Conservation (phyloP, 371 early-diverging fungal species). For the Thermomucor indicae-seudaticae region DNA sequence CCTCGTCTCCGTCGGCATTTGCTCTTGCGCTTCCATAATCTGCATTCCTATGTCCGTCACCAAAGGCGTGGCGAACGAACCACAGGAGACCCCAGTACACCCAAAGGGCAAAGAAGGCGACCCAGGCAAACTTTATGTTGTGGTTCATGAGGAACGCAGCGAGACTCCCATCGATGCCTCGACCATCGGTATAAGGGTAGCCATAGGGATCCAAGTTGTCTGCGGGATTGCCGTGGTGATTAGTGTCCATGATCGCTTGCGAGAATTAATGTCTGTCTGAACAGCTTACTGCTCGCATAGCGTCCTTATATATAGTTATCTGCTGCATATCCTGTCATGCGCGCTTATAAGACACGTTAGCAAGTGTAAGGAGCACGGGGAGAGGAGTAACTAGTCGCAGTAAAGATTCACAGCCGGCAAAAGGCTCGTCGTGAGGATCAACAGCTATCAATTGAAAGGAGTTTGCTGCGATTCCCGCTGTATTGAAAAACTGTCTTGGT, state of each 20-base stretch:
- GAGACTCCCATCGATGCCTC: not conserved
- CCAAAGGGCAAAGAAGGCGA: slow-evolving; percentile 36
- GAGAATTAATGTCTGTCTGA: too few relatives aligned
- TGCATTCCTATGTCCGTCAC: slow-evolving; percentile 6
- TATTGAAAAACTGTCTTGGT: too few relatives aligned
- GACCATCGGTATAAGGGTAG: not conserved
- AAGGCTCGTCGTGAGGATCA: too few relatives aligned
- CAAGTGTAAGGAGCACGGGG: too few relatives aligned
- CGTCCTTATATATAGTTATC: too few relatives aligned
- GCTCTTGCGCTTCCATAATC: not conserved
- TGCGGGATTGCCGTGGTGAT: not conserved
- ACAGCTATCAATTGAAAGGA: too few relatives aligned
- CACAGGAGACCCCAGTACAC: slow-evolving; percentile 33
- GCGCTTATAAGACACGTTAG: too few relatives aligned
- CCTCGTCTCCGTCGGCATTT: not conserved
- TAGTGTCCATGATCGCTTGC: not conserved
- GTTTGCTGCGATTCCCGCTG: too few relatives aligned
- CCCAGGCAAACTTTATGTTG: slow-evolving; percentile 22
- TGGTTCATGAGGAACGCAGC: slow-evolving; percentile 6
- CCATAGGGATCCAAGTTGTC: not conserved
- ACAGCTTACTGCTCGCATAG: too few relatives aligned
- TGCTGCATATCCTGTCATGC: too few relatives aligned
- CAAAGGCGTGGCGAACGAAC: slow-evolving; percentile 33
- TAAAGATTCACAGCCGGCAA: too few relatives aligned
- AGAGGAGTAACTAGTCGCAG: too few relatives aligned